Conservation (phyloP, 352 stramenopile genomes). For the Phytophthora syringae region DNA sequence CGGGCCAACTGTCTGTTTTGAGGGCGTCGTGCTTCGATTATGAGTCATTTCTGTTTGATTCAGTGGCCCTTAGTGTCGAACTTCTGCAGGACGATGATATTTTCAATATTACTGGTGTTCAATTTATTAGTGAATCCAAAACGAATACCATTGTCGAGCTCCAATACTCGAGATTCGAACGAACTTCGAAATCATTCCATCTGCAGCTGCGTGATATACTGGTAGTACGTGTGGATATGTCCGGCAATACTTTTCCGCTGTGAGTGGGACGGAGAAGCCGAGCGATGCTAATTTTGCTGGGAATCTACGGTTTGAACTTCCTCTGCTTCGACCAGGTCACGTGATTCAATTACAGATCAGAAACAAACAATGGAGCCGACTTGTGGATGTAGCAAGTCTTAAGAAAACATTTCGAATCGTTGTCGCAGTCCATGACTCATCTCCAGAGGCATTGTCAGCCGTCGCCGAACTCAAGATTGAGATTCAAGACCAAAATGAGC, state of each 20-base stretch:
- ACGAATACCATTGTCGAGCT: constrained; percentile 10
- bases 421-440: constrained; percentile 49
- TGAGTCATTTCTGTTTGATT: constrained; percentile 44
- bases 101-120: constrained; percentile 15
- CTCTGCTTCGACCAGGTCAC: constrained; percentile 2
- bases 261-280: constrained; percentile 3
- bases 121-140: constrained; percentile 18
- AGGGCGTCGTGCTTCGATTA: constrained; percentile 58
- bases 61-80: constrained; percentile 2
- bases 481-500: constrained; percentile 27
- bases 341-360: constrained; percentile 42
- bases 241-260: constrained; percentile 10
- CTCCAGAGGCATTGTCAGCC: constrained; percentile 24
- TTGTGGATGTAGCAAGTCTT: constrained; percentile 45
- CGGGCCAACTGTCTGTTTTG: constrained; percentile 49
- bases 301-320: constrained; percentile 20
- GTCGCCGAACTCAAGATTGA: constrained; percentile 22
- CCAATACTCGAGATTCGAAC: constrained; percentile 7
- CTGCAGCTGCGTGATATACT: constrained; percentile 9
- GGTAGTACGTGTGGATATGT: constrained; percentile 11
- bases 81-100: background rate
- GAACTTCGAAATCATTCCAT: background rate
- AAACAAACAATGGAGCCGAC: constrained; percentile 31
- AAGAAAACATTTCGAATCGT: constrained; percentile 45
- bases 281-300: constrained; percentile 6